Conservation (phyloP, 495 filamentous ascomycete genomes). For the Pyrenula massariospora region DNA sequence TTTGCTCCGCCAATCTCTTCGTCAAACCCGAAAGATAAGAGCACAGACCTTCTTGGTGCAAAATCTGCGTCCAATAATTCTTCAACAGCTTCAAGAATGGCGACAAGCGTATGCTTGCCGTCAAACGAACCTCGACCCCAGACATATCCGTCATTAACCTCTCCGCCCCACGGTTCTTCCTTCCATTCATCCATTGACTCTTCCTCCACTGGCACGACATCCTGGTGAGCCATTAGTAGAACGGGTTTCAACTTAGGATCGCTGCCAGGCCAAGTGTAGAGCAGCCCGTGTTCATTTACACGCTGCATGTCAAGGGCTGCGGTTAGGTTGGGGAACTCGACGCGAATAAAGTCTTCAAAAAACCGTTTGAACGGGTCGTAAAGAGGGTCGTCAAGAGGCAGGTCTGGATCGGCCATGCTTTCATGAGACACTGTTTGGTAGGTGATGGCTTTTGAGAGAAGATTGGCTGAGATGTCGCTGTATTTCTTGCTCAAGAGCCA, state of each 20-base stretch:
- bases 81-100: slow-evolving; percentile 51
- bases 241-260: slow-evolving; percentile 47
- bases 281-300: no score
- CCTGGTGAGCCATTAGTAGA: slow-evolving; percentile 65
- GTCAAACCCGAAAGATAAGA: slow-evolving; percentile 51
- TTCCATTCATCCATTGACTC: slow-evolving; percentile 54
- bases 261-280: slow-evolving; percentile 55
- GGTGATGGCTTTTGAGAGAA: no score
- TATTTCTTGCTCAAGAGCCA: no score
- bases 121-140: slow-evolving; percentile 61
- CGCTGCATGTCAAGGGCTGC: no score
- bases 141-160: slow-evolving; percentile 55
- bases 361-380: no score
- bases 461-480: no score
- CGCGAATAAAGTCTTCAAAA: no score
- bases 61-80: slow-evolving; percentile 48
- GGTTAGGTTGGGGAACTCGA: no score
- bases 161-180: slow-evolving; percentile 51
- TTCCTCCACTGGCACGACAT: slow-evolving; percentile 59
- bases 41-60: slow-evolving; percentile 39
- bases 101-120: slow-evolving; percentile 65
- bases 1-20: slow-evolving; percentile 43
- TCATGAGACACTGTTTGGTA: no score
- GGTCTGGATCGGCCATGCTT: no score
- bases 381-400: no score